Evolutionary conservation across 2,329 filamentous ascomycete species (phyloP), one percentile per base, ranked within the genome.

Genomic region (Colletotrichum tropicale): DNA sequence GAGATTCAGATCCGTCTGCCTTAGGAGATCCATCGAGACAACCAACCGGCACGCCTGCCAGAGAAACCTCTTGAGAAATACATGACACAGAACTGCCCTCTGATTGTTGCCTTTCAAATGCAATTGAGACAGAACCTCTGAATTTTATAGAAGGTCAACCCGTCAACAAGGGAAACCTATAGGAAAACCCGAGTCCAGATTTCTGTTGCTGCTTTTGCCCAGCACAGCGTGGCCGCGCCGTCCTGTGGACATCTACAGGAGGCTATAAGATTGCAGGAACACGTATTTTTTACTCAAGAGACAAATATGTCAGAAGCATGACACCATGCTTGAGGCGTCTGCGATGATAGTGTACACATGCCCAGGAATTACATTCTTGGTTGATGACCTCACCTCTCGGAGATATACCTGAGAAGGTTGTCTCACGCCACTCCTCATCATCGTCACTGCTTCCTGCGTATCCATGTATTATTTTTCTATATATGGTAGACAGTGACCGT

Each of bases 201-300:
- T 48, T 12, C 18, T 21, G 43, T 21, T 21, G 18, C 43, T n/a
- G 43, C 43, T 48, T 48, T 5, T 43, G 18, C 3, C 2, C 8
- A n/a, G 10, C 36, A 18, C 5, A 48, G 18, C 38, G n/a, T 0
- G 5, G 38, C 18, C 1, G 18, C 3, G 9, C 5, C 9, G 38
- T 21, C 1, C 38, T 0, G 18, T 48, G 2, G 1, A n/a, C 38
- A 4, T n/a, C 9, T n/a, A 5, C 9, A n/a, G 9, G 7, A n/a
- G 0, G 18, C 38, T n/a, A 21, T 7, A n/a, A n/a, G 6, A 48
- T 6, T 6, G 30, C 30, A 12, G 1, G 9, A 32, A 32, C 30
- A 30, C 30, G 3, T 30, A 30, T 7, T 28, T 28, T 28, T 6
- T 7, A 28, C 26, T 28, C 24, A 3, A 30, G 30, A 30, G 30